These are phyloP conservation scores for Magnaporthales sp. DNA, from an alignment of 2,329 filamentous ascomycete genomes.

Conservation along the genomic window DNA sequence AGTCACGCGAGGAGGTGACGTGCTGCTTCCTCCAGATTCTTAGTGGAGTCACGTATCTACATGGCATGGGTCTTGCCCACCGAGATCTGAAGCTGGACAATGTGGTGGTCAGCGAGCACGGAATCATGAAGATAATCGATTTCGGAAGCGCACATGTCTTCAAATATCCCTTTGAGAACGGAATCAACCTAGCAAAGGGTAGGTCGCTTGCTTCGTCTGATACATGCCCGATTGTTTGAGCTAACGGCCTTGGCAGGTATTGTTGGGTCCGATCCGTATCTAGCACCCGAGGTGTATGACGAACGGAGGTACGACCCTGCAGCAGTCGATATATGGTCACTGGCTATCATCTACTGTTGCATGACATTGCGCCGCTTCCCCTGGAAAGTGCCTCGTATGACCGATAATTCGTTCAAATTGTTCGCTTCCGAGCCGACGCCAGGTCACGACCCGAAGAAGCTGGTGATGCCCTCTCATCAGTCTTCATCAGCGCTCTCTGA, in stretches of 20 bases:
- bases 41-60: conserved; percentile 87
- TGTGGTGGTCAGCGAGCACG: conserved; percentile 89
- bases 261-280: conserved; percentile 84
- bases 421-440: conserved; percentile 82
- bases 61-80: conserved; percentile 91
- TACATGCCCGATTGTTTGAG: neutral
- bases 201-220: conserved; percentile 24
- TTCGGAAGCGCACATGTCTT: conserved; percentile 97
- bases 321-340: conserved; percentile 92
- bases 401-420: conserved; percentile 90
- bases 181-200: conserved; percentile 75
- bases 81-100: conserved; percentile 96
- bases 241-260: conserved; percentile 33
- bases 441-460: conserved; percentile 51
- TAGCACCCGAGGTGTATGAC: conserved; percentile 95
- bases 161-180: conserved; percentile 92
- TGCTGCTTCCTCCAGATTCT: conserved; percentile 93
- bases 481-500: conserved; percentile 4
- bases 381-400: conserved; percentile 88
- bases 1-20: conserved; percentile 82
- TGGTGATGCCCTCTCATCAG: conserved; percentile 28
- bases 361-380: conserved; percentile 94
- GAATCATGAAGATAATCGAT: conserved; percentile 99
- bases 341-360: conserved; percentile 98
- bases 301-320: conserved; percentile 88